These are phyloP conservation scores for Leucosporidium yakuticum DNA, from an alignment of 768 basidiomycete species.

Conservation along the genomic window DNA sequence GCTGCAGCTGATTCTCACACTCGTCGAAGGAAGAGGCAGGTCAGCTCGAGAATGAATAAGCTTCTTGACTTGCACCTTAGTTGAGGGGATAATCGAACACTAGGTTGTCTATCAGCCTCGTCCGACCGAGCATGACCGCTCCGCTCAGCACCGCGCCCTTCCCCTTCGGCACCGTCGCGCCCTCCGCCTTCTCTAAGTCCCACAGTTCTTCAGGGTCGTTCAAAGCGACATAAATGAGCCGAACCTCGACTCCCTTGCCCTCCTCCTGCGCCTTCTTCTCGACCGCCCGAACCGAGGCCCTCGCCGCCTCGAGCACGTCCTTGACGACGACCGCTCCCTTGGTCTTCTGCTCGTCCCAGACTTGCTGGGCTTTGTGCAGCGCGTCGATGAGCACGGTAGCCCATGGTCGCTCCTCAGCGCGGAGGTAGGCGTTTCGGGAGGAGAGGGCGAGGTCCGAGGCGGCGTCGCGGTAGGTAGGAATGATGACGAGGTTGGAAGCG, in stretches of 20 bases:
- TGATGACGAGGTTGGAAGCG: constrained; percentile 67
- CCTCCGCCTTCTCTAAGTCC: constrained; percentile 45
- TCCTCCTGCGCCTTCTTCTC: constrained; percentile 31
- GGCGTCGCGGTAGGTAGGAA: constrained; percentile 66
- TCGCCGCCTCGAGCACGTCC: constrained; percentile 37
- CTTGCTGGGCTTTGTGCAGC: constrained; percentile 53
- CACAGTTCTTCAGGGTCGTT: constrained; percentile 76
- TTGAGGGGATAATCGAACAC: constrained; percentile 51
- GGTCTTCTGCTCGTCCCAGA: constrained; percentile 53
- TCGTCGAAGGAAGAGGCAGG: too few species aligned
- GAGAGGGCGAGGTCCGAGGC: constrained; percentile 76
- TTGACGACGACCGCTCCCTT: constrained; percentile 9
- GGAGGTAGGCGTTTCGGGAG: constrained; percentile 81
- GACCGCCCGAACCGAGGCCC: constrained; percentile 30
- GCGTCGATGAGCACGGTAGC: constrained; percentile 69
- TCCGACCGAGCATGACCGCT: constrained; percentile 67
- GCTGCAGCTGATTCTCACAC: too few species aligned
- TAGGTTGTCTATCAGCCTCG: constrained; percentile 88
- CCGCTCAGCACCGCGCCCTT: constrained; percentile 35
- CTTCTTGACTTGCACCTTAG: not conserved
- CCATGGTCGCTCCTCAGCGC: constrained; percentile 55
- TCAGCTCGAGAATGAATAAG: too few species aligned
- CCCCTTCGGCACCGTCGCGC: constrained; percentile 41
- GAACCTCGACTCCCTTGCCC: constrained; percentile 51
- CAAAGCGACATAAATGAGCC: constrained; percentile 79